Conservation (phyloP, 2,329 filamentous ascomycete species). For the Clathrospora elynae region DNA sequence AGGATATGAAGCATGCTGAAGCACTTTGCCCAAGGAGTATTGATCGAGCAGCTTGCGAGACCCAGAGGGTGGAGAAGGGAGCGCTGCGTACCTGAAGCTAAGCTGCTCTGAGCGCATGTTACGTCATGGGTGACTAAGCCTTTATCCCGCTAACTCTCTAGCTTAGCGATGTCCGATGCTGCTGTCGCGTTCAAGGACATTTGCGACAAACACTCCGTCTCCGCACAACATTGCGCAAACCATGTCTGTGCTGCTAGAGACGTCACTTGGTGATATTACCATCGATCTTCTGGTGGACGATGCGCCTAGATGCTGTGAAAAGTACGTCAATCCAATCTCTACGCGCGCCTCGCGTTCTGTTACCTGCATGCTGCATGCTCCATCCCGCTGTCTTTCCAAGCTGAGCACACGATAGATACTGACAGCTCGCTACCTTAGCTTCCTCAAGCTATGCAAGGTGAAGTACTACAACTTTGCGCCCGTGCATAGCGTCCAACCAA, state of each 20-base stretch:
- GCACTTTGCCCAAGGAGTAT: constrained; percentile 13
- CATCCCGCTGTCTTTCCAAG: constrained; percentile 44
- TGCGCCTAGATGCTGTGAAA: constrained; percentile 90
- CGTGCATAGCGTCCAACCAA: constrained; percentile 87
- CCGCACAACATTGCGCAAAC: constrained; percentile 20
- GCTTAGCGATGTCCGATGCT: constrained; percentile 5
- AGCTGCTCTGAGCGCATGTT: neutral
- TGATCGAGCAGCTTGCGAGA: constrained; percentile 13
- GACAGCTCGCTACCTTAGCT: constrained; percentile 66
- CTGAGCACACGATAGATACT: constrained; percentile 60
- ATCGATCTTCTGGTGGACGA: constrained; percentile 90
- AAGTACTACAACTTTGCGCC: constrained; percentile 99
- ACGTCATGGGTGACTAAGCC: constrained; percentile 31
- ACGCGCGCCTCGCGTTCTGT: constrained; percentile 23
- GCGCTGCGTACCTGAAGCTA: constrained; percentile 14
- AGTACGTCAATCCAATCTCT: constrained; percentile 64
- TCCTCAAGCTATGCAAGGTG: constrained; percentile 96
- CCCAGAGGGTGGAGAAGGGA: constrained; percentile 8
- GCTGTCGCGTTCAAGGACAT: constrained; percentile 16
- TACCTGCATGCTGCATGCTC: constrained; percentile 27
- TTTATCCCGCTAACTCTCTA: too few relatives aligned
- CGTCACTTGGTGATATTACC: constrained; percentile 89
- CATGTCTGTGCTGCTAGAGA: constrained; percentile 95
- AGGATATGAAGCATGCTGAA: constrained; percentile 9
- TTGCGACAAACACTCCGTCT: constrained; percentile 27